A percentile compares a stretch with the other conserved stretches of the same genome.
These are phyloP conservation scores for Cladochytrium tenue DNA, from an alignment of 371 early-diverging fungal genomes.

Conservation along the genomic window DNA sequence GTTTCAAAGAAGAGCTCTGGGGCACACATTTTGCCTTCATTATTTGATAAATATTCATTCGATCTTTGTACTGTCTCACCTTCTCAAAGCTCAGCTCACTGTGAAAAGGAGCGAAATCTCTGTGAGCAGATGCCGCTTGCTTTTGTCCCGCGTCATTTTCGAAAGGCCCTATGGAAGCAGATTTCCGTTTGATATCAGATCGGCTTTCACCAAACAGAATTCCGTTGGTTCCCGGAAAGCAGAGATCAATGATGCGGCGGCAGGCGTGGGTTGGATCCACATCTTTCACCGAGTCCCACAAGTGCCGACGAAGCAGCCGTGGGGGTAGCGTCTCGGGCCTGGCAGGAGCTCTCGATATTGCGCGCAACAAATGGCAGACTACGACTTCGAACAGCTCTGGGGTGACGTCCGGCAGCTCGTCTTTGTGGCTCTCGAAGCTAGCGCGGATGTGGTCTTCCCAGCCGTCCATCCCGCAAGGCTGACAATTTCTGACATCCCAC, in stretches of 20 bases:
- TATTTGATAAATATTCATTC: too few relatives aligned
- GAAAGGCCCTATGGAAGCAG: too few relatives aligned
- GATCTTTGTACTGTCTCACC: too few relatives aligned
- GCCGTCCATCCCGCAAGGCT: neutral
- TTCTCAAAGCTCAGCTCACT: too few relatives aligned
- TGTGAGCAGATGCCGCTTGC: too few relatives aligned
- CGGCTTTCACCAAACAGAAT: too few relatives aligned
- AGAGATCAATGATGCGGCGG: constrained; percentile 15
- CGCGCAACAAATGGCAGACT: neutral
- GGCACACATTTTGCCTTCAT: too few relatives aligned
- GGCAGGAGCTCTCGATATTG: neutral
- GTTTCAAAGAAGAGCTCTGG: too few relatives aligned
- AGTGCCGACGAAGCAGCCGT: neutral
- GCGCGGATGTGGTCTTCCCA: neutral
- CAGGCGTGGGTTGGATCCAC: constrained; percentile 12
- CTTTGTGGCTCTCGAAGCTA: neutral
- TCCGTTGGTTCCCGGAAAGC: constrained; percentile 16
- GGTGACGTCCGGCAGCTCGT: constrained; percentile 7
- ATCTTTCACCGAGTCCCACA: constrained; percentile 13
- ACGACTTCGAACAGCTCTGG: neutral
- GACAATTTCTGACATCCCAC: neutral
- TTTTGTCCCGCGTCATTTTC: too few relatives aligned
- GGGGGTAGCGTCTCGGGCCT: neutral
- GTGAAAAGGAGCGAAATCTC: too few relatives aligned
- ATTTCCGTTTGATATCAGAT: too few relatives aligned